Evolutionary conservation across 345 rosid species (phyloP).

Genomic region (Lepidium africanum): DNA sequence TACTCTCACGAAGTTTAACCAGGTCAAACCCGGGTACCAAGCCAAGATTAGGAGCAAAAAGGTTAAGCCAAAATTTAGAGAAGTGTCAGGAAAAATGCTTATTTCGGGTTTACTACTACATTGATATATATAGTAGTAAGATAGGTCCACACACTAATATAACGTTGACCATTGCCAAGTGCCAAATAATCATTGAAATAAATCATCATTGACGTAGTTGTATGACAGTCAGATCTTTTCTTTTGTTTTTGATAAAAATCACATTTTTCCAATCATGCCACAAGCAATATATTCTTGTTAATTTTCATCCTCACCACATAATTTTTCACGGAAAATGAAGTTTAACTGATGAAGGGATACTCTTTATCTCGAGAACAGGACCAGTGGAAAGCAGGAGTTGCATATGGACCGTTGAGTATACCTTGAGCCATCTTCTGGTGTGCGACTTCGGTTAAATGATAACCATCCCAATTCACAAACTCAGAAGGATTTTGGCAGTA

Average conservation of each 20-base stretch:
- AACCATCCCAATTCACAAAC: constrained; percentile 42
- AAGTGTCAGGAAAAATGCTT: too few relatives aligned
- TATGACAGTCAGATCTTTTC: not conserved
- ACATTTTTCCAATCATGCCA: not conserved
- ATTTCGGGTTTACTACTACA: too few relatives aligned
- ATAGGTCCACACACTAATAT: too few relatives aligned
- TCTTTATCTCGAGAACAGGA: constrained; percentile 10
- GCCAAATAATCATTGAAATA: too few relatives aligned
- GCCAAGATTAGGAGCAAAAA: too few relatives aligned
- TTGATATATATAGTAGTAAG: too few relatives aligned
- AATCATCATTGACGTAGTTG: too few relatives aligned
- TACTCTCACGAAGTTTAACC: too few relatives aligned
- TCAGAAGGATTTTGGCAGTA: constrained; percentile 29
- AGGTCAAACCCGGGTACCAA: too few relatives aligned
- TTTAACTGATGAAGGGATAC: not conserved
- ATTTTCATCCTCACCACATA: not conserved
- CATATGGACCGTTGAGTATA: constrained; percentile 17
- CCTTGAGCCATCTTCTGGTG: constrained; percentile 5
- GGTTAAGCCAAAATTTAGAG: too few relatives aligned
- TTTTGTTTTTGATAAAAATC: too few relatives aligned
- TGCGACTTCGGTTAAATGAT: constrained; percentile 26
- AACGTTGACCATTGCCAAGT: too few relatives aligned
- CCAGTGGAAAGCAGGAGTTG: constrained; percentile 20
- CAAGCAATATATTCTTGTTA: not conserved
- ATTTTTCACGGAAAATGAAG: not conserved